Evolutionary conservation across 495 filamentous ascomycete species (phyloP).

Genomic region (Chaetomium cochliodes): DNA sequence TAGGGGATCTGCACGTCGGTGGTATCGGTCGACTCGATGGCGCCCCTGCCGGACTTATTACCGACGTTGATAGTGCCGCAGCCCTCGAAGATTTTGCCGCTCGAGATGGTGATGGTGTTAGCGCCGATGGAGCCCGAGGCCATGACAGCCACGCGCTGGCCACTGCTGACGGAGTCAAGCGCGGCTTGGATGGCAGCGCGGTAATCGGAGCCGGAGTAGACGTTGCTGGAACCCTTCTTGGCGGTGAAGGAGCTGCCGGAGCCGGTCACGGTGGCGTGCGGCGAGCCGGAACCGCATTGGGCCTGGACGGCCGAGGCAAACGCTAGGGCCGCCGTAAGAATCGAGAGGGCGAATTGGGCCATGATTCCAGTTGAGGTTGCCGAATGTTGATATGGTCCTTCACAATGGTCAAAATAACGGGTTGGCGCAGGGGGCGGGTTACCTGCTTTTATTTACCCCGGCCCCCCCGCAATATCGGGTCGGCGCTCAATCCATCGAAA

Average conservation of each 20-base stretch:
- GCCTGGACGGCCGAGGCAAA: slow-evolving; percentile 32
- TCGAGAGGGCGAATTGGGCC: slow-evolving; percentile 10
- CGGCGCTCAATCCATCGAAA: background rate
- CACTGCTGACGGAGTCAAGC: slow-evolving; percentile 51
- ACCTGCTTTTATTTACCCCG: background rate
- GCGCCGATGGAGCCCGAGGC: slow-evolving; percentile 57
- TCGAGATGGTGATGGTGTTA: slow-evolving; percentile 49
- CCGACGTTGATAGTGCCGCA: slow-evolving; percentile 51
- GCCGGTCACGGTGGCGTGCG: slow-evolving; percentile 43
- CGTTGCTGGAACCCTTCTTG: slow-evolving; percentile 29
- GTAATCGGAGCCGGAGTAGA: slow-evolving; percentile 49
- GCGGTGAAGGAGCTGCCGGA: slow-evolving; percentile 40
- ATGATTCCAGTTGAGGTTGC: slow-evolving; percentile 9
- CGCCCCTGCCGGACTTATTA: slow-evolving; percentile 41
- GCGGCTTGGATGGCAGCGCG: slow-evolving; percentile 45
- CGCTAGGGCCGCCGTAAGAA: slow-evolving; percentile 33
- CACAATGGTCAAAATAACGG: background rate
- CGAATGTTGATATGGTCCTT: background rate
- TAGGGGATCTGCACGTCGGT: slow-evolving; percentile 44
- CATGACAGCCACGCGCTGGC: slow-evolving; percentile 58
- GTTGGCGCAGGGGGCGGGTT: background rate
- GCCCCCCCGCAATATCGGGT: too few species aligned
- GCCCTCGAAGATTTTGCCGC: slow-evolving; percentile 49
- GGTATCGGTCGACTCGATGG: slow-evolving; percentile 44
- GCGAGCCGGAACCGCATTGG: slow-evolving; percentile 43